Percentiles rank a stretch among this genome's conserved stretches.
Conservation (phyloP, 1,139 yeast genomes). For the Candida albicans region DNA sequence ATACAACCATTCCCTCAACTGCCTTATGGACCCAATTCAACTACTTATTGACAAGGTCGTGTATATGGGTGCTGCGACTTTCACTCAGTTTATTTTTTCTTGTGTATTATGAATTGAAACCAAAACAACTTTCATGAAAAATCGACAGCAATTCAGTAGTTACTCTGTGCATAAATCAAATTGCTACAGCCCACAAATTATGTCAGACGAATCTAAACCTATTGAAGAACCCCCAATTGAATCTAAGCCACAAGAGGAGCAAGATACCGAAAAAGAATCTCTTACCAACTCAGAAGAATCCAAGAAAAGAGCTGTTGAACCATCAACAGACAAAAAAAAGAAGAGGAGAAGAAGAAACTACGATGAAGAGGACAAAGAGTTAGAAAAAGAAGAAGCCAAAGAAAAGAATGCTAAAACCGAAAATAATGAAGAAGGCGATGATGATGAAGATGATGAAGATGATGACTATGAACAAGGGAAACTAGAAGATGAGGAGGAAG, state of each 20-base stretch:
- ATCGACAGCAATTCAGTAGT: too few relatives aligned
- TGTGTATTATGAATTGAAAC: neutral
- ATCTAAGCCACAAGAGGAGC: constrained; percentile 3
- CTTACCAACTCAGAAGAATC: constrained; percentile 10
- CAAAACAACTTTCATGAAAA: too few relatives aligned
- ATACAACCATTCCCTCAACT: too few relatives aligned
- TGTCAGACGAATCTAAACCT: constrained; percentile 2
- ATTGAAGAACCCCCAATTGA: constrained; percentile 9
- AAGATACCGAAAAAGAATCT: neutral
- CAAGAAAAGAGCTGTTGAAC: constrained; percentile 15
- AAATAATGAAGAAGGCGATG: constrained; percentile 46
- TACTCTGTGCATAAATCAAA: too few relatives aligned
- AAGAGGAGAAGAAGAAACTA: constrained; percentile 46
- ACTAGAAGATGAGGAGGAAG: constrained; percentile 54
- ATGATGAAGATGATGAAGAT: constrained; percentile 59
- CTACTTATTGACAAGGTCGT: too few relatives aligned
- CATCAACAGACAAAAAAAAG: constrained; percentile 33
- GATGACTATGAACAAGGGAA: constrained; percentile 45
- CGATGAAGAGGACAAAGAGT: constrained; percentile 41
- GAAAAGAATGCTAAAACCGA: constrained; percentile 39
- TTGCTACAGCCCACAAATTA: neutral
- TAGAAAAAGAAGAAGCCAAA: constrained; percentile 13
- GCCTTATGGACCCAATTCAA: too few relatives aligned
- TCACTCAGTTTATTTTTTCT: neutral
- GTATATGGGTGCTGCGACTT: too few relatives aligned